Evolutionary conservation across 2,329 filamentous ascomycete species (phyloP).

Genomic region (Domatiomyces globalis): DNA sequence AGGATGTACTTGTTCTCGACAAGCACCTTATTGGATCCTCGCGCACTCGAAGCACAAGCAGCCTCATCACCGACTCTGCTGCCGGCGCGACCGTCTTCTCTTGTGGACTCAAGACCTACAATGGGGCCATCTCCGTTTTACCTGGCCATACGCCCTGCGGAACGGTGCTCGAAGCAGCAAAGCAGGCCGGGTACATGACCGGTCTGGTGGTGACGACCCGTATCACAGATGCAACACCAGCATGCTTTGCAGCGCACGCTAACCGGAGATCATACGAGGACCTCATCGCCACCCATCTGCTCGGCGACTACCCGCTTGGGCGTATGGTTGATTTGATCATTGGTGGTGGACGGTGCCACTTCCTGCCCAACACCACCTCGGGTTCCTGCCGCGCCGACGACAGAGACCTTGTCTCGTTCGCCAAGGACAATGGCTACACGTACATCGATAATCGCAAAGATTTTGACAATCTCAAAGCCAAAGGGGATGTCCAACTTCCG

Average conservation of each 20-base stretch:
- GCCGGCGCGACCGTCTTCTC: constrained; percentile 96
- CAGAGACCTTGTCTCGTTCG: constrained; percentile 59
- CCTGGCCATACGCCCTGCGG: constrained; percentile 79
- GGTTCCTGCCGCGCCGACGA: constrained; percentile 73
- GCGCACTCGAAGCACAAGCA: constrained; percentile 69
- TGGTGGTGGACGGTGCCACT: constrained; percentile 85
- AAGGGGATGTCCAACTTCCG: constrained; percentile 58
- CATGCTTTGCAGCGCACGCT: constrained; percentile 85
- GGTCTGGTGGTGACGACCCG: constrained; percentile 90
- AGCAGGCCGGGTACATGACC: constrained; percentile 79
- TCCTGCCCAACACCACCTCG: constrained; percentile 64
- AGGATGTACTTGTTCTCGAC: constrained; percentile 68
- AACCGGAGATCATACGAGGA: constrained; percentile 69
- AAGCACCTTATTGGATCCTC: constrained; percentile 81
- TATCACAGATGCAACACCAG: constrained; percentile 89
- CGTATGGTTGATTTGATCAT: constrained; percentile 83
- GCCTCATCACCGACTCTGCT: constrained; percentile 83
- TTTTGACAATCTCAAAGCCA: constrained; percentile 57
- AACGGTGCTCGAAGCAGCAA: constrained; percentile 84
- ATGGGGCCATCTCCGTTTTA: constrained; percentile 82
- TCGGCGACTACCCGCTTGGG: constrained; percentile 76
- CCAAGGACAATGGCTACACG: constrained; percentile 64
- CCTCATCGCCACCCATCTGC: constrained; percentile 79
- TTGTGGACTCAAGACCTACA: constrained; percentile 87
- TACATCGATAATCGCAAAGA: constrained; percentile 58